Conservation (phyloP, 2,329 filamentous ascomycete genomes). For the Annulohypoxylon truncatum region DNA sequence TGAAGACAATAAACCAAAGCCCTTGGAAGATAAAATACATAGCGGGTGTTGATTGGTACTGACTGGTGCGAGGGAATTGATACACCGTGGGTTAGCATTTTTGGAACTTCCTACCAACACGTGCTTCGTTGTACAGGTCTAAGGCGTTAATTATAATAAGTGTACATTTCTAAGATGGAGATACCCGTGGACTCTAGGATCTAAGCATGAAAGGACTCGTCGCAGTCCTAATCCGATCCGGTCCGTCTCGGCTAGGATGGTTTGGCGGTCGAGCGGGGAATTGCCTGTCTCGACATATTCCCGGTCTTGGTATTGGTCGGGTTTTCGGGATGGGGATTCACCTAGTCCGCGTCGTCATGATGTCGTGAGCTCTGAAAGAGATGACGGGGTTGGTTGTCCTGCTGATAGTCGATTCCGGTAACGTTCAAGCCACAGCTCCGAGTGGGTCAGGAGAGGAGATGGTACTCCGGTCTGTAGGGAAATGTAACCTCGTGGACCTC, state of each 20-base stretch:
- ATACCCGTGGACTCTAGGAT: background rate
- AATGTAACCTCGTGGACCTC: constrained; percentile 27
- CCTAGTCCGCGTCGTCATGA: constrained; percentile 30
- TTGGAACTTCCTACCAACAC: constrained; percentile 20
- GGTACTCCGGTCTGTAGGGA: constrained; percentile 22
- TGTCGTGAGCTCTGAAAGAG: constrained; percentile 24
- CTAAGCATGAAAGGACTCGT: background rate
- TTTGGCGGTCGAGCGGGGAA: constrained; percentile 8
- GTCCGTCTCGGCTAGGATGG: constrained; percentile 2
- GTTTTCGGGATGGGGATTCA: constrained; percentile 19
- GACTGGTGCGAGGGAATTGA: constrained; percentile 21
- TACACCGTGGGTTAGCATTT: constrained; percentile 31
- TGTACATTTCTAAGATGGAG: constrained; percentile 27
- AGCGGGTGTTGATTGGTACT: constrained; percentile 39
- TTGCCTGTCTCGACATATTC: constrained; percentile 5
- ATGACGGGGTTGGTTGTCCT: constrained; percentile 2
- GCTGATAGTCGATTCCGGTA: constrained; percentile 22
- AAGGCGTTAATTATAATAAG: constrained; percentile 36
- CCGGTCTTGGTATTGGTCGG: background rate
- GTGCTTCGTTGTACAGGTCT: constrained; percentile 28
- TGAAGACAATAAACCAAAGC: constrained; percentile 32
- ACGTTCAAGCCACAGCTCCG: constrained; percentile 32
- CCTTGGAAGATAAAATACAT: constrained; percentile 29
- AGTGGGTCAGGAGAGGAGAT: constrained; percentile 18
- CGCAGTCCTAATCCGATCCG: background rate